Conservation (phyloP, 2,329 filamentous ascomycete genomes). For the Penicillium sclerotiorum region DNA sequence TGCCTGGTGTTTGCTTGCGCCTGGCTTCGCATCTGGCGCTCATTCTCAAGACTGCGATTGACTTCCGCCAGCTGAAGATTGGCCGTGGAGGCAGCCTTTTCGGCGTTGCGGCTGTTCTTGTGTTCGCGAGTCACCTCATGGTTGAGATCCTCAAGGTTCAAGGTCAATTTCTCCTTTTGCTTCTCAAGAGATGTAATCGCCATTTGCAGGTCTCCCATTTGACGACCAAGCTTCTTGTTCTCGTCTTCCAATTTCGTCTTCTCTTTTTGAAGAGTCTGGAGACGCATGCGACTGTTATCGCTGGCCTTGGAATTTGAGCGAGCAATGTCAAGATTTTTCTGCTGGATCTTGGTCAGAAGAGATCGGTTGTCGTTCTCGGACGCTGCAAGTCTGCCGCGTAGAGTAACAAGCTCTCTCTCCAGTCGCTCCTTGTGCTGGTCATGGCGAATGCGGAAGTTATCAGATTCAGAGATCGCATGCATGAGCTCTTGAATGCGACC, state of each 20-base stretch:
- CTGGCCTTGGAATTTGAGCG: slow-evolving; percentile 83
- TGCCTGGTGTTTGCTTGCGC: slow-evolving; percentile 83
- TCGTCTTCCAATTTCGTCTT: slow-evolving; percentile 83
- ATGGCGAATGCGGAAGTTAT: slow-evolving; percentile 83
- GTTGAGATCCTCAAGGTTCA: slow-evolving; percentile 87
- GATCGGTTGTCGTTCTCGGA: slow-evolving; percentile 96
- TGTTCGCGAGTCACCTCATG: slow-evolving; percentile 90
- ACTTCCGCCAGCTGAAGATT: slow-evolving; percentile 84
- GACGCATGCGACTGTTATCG: slow-evolving; percentile 77
- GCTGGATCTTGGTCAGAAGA: slow-evolving; percentile 94
- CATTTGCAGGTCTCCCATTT: slow-evolving; percentile 83
- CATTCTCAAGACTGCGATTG: slow-evolving; percentile 86
- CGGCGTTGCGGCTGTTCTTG: slow-evolving; percentile 84
- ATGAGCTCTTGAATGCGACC: slow-evolving; percentile 82
- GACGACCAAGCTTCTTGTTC: slow-evolving; percentile 75
- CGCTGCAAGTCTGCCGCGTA: slow-evolving; percentile 84
- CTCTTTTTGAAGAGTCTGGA: slow-evolving; percentile 76
- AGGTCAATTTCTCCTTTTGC: slow-evolving; percentile 86
- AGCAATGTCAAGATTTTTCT: slow-evolving; percentile 95
- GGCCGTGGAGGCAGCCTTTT: slow-evolving; percentile 79
- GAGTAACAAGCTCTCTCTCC: slow-evolving; percentile 85
- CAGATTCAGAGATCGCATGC: slow-evolving; percentile 83
- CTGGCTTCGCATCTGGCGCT: slow-evolving; percentile 80
- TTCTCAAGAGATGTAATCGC: slow-evolving; percentile 84
- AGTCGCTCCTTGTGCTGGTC: slow-evolving; percentile 93